Percentiles rank a stretch among this genome's conserved stretches.
Conservation (phyloP, 345 rosid species). For the Corymbia maculata region DNA sequence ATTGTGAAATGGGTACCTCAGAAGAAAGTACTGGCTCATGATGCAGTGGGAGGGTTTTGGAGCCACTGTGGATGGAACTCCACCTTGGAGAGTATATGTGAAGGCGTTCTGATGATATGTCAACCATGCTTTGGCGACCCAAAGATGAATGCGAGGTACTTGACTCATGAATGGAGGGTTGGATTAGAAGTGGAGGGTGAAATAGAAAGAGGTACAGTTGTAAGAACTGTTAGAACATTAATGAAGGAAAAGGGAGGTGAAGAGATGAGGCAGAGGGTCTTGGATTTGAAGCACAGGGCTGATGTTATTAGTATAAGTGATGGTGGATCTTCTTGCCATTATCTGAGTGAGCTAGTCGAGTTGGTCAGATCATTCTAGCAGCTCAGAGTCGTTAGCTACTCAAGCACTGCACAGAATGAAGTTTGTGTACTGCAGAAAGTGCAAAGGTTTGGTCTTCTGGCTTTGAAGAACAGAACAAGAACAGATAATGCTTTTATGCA, state of each 20-base stretch:
- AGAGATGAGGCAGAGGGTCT: slow-evolving; percentile 25
- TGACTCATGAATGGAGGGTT: slow-evolving; percentile 27
- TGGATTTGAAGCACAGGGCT: slow-evolving; percentile 1
- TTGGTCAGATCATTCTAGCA: slow-evolving; percentile 2
- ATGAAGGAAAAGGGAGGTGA: slow-evolving; percentile 23
- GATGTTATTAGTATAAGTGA: neutral
- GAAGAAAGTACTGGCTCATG: slow-evolving; percentile 23
- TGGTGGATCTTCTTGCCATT: slow-evolving; percentile 14
- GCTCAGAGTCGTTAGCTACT: neutral
- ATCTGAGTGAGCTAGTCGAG: slow-evolving; percentile 10
- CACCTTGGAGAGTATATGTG: slow-evolving; percentile 27
- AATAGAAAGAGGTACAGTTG: slow-evolving; percentile 12
- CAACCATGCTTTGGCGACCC: slow-evolving; percentile 25
- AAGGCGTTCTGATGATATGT: slow-evolving; percentile 39
- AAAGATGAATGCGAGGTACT: slow-evolving; percentile 24
- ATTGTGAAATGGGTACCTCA: slow-evolving; percentile 43
- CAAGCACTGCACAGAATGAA: neutral
- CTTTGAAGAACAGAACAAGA: neutral
- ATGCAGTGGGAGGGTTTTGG: slow-evolving; percentile 30
- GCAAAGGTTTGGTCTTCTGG: neutral
- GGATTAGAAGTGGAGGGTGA: slow-evolving; percentile 21
- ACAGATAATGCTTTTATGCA: neutral
- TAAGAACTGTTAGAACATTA: slow-evolving; percentile 15
- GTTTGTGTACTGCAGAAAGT: neutral
- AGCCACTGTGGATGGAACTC: slow-evolving; percentile 52